Evolutionary conservation across 2,329 filamentous ascomycete species (phyloP), one percentile per base, ranked within the genome.

Genomic region (Botrytis elliptica): DNA sequence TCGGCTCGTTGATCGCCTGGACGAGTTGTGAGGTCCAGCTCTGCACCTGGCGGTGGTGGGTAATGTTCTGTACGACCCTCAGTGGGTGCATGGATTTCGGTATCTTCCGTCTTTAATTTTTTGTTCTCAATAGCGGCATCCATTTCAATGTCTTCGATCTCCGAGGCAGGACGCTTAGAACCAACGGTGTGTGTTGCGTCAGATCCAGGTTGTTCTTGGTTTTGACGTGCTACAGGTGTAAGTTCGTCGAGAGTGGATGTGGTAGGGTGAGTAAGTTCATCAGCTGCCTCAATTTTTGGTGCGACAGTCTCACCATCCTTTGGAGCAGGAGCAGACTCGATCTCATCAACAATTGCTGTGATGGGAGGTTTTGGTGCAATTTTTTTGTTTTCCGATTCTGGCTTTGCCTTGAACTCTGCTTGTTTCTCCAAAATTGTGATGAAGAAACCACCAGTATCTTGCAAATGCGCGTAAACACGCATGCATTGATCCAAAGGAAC

Each of bases 391-490:
- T 87, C 85, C 7, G 88, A 87, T 82, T 96, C 93, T 36, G 91
- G 90, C 82, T 88, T 92, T 14, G 91, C 92, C 81, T 88, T 92
- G 82, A 97, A 94, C 77, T 98, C 96, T 40, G 89, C 88, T 81
- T 91, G 91, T 87, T 99, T 99, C 85, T 98, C 93, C 29, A 99
- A 84, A 0, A 98, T 95, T 0, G 94, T 92, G 81, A 99, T 98
- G 85, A 99, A 99, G 87, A 99, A 99, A 36, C 92, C 95, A 73
- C 96, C 96, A 4, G 96, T 99, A 79, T 99, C 94, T 83, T 99
- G 96, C 81, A 94, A 88, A 82, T 99, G 96, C 49, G 95, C 93
- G 82, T 98, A 99, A 10, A 99, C 91, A 75, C 96, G 89, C 88
- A 98, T 95, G 83, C 95, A 98, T 75, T 92, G 89, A 79, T 98